These are phyloP conservation scores for Umbelopsis ramanniana DNA, from an alignment of 192 early-diverging fungal genomes.

Conservation along the genomic window DNA sequence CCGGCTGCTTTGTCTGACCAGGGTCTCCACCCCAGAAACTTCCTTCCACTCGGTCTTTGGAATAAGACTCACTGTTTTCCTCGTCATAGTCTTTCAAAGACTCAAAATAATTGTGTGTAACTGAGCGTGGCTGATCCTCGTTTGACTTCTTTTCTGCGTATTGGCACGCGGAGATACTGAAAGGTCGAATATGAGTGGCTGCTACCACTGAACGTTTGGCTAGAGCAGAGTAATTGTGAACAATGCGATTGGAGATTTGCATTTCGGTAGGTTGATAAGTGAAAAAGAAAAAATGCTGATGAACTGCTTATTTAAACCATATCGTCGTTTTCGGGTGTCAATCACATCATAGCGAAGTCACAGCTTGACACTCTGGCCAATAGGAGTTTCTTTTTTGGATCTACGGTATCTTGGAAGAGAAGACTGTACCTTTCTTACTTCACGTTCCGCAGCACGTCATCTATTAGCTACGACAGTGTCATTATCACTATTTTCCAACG, in stretches of 20 bases:
- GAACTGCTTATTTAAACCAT: not conserved
- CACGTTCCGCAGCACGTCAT: too few relatives aligned
- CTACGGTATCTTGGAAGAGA: too few relatives aligned
- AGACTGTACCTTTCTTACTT: too few relatives aligned
- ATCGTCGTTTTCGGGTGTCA: not conserved
- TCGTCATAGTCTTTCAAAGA: constrained; percentile 16
- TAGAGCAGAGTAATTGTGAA: not conserved
- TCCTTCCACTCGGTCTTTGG: constrained; percentile 2
- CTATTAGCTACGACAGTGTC: too few relatives aligned
- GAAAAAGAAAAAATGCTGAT: not conserved
- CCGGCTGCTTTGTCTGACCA: not conserved
- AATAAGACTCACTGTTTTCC: not conserved
- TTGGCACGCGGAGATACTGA: constrained; percentile 1
- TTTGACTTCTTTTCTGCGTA: not conserved
- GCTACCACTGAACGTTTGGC: not conserved
- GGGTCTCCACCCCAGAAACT: constrained; percentile 18
- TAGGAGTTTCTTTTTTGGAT: too few relatives aligned
- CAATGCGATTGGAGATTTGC: constrained; percentile 7
- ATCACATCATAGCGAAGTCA: constrained; percentile 22
- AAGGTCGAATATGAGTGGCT: not conserved
- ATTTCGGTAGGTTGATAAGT: not conserved
- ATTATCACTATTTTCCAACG: too few relatives aligned
- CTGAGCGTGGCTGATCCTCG: not conserved
- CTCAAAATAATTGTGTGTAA: constrained; percentile 17
- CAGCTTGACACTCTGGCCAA: not conserved